Evolutionary conservation across 2,329 filamentous ascomycete species (phyloP).

Genomic region (Fusarium torreyae): DNA sequence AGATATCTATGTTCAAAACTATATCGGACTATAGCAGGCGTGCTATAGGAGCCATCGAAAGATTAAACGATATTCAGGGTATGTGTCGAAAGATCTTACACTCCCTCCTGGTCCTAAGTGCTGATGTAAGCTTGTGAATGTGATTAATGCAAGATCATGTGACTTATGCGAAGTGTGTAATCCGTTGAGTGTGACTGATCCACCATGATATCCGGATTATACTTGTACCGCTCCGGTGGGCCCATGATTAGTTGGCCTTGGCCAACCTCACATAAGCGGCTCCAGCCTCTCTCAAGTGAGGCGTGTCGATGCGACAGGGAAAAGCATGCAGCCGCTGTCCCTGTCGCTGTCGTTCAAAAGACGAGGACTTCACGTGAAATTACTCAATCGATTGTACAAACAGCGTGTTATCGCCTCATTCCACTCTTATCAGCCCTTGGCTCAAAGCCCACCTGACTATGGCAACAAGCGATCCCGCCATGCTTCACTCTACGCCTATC

Average conservation of each 20-base stretch:
- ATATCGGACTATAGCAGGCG: too few relatives aligned
- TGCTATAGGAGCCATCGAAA: too few relatives aligned
- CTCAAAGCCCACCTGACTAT: conserved; percentile 16
- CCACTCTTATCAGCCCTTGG: neutral
- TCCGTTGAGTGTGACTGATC: too few relatives aligned
- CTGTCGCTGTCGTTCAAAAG: neutral
- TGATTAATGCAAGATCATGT: too few relatives aligned
- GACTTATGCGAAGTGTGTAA: too few relatives aligned
- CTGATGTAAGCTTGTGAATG: too few relatives aligned
- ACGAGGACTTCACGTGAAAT: neutral
- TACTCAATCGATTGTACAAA: neutral
- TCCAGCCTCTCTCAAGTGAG: conserved; percentile 1
- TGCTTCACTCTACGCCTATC: conserved; percentile 17
- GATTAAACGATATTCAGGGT: too few relatives aligned
- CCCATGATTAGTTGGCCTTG: too few relatives aligned
- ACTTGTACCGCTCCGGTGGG: too few relatives aligned
- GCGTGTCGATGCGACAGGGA: neutral
- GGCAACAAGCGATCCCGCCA: conserved; percentile 25
- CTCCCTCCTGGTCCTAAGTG: neutral
- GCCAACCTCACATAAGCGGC: conserved; percentile 5
- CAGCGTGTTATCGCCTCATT: neutral
- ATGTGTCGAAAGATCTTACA: too few relatives aligned
- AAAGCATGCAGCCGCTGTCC: conserved; percentile 15
- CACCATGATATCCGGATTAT: too few relatives aligned
- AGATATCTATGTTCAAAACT: too few relatives aligned